These are phyloP conservation scores for Flaveria brownii DNA, from an alignment of 129 eudicot genomes.

Conservation along the genomic window DNA sequence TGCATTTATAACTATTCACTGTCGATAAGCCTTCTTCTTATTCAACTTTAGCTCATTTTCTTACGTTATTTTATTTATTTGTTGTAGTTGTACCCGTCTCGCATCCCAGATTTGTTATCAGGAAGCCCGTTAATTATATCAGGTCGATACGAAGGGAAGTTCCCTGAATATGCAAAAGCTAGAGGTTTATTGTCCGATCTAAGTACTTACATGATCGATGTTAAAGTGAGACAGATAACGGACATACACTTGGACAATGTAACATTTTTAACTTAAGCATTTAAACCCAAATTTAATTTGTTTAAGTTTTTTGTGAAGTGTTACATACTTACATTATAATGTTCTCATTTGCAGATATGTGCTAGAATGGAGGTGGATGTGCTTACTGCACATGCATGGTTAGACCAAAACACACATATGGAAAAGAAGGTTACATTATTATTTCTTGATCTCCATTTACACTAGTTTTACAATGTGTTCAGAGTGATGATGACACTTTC, in stretches of 20 bases:
- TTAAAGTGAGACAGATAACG: slow-evolving; percentile 46
- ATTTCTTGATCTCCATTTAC: not conserved
- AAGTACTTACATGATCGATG: slow-evolving; percentile 42
- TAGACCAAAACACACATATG: slow-evolving; percentile 51
- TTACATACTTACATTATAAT: not conserved
- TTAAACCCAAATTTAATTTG: not conserved
- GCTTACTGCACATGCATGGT: slow-evolving; percentile 81
- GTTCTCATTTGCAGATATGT: slow-evolving; percentile 51
- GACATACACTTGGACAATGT: slow-evolving; percentile 66
- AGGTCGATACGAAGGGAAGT: slow-evolving; percentile 69
- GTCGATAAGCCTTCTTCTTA: not conserved
- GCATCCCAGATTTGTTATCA: slow-evolving; percentile 56
- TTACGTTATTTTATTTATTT: slow-evolving; percentile 2
- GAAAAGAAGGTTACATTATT: slow-evolving; percentile 59
- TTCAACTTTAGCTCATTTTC: not conserved
- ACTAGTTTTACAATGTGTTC: not conserved
- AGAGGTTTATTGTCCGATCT: slow-evolving; percentile 68
- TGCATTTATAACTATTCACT: slow-evolving; percentile 16
- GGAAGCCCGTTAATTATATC: slow-evolving; percentile 63
- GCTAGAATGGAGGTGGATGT: slow-evolving; percentile 58
- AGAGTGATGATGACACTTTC: not conserved
- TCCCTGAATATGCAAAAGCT: slow-evolving; percentile 57
- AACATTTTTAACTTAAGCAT: slow-evolving; percentile 13
- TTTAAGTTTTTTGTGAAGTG: not conserved
- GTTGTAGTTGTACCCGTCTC: slow-evolving; percentile 63